Evolutionary conservation across 2,329 filamentous ascomycete species (phyloP).

Genomic region (Talaromyces sp.): DNA sequence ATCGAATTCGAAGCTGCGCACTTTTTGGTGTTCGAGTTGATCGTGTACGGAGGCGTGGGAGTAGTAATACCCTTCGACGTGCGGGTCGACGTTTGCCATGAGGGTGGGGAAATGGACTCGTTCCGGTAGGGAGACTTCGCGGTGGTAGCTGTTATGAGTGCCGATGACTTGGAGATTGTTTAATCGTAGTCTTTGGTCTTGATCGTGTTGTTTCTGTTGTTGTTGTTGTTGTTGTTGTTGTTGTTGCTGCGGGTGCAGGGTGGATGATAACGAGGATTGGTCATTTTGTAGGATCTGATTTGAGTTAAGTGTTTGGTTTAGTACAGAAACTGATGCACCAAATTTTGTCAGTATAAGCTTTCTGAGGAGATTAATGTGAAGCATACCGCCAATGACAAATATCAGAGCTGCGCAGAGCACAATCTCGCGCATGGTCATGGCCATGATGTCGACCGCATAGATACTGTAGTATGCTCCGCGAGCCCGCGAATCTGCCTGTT

Average conservation of each 20-base stretch:
- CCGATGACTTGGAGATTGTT: constrained; percentile 15
- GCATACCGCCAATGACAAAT: constrained; percentile 15
- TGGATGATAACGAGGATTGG: background rate
- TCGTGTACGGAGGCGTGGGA: constrained; percentile 15
- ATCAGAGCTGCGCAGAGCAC: constrained; percentile 14
- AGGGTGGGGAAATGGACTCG: constrained; percentile 8
- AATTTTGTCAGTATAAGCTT: background rate
- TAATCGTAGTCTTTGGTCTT: constrained; percentile 9
- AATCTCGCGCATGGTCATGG: constrained; percentile 14
- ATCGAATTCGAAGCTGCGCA: constrained; percentile 16
- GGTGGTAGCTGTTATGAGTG: constrained; percentile 16
- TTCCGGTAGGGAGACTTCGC: constrained; percentile 13
- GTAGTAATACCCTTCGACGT: constrained; percentile 12
- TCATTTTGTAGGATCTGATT: background rate
- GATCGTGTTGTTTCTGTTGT: constrained; percentile 1
- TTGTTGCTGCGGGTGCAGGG: constrained; percentile 2
- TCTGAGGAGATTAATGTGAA: background rate
- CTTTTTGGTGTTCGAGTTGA: constrained; percentile 13
- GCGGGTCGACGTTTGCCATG: constrained; percentile 11
- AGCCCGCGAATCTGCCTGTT: background rate
- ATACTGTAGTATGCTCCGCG: background rate
- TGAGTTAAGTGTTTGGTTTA: constrained; percentile 13
- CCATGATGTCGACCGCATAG: constrained; percentile 7
- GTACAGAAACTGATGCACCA: constrained; percentile 9
- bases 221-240: too few species aligned